phyloP scores from a whole-genome alignment of 176 grass and related monocot genomes.

The Avena sativa region DNA sequence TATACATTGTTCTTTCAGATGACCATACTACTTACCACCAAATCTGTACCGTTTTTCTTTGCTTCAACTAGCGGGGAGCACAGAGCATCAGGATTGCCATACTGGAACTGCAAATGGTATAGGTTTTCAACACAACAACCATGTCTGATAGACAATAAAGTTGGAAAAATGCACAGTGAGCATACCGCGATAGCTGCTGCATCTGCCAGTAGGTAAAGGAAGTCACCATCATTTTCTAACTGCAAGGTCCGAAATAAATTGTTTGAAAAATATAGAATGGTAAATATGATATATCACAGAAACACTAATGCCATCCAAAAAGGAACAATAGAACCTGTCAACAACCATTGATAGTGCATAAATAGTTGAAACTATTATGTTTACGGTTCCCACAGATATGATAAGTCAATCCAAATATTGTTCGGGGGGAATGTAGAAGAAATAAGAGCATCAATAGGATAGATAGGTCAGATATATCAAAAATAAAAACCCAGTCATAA shows the following conservation, averaged over 20 bases:
- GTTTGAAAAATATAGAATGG: neutral
- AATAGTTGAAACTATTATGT: conserved; percentile 22
- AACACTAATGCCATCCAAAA: conserved; percentile 12
- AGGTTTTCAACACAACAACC: conserved; percentile 30
- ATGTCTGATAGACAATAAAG: conserved; percentile 32
- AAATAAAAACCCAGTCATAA: conserved; percentile 16
- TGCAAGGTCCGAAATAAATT: conserved; percentile 46
- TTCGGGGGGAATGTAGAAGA: conserved; percentile 13
- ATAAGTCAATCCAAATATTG: neutral
- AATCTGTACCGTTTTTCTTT: conserved; percentile 75
- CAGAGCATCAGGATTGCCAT: conserved; percentile 90
- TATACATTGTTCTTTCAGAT: conserved; percentile 18
- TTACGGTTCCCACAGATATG: conserved; percentile 19
- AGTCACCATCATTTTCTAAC: conserved; percentile 92
- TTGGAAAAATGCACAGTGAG: conserved; percentile 35
- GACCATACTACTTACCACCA: conserved; percentile 64
- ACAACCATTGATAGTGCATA: neutral
- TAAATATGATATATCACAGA: neutral
- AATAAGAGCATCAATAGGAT: conserved; percentile 7
- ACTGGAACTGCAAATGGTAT: conserved; percentile 84
- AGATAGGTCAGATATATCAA: conserved; percentile 18
- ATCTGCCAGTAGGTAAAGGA: conserved; percentile 90
- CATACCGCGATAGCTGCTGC: conserved; percentile 86
- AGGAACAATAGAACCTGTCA: neutral
- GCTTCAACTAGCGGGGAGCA: conserved; percentile 86